A percentile compares a stretch with the other conserved stretches of the same genome.
These are phyloP conservation scores for Aspergillus udagawae DNA, from an alignment of 2,329 filamentous ascomycete species.

Conservation along the genomic window DNA sequence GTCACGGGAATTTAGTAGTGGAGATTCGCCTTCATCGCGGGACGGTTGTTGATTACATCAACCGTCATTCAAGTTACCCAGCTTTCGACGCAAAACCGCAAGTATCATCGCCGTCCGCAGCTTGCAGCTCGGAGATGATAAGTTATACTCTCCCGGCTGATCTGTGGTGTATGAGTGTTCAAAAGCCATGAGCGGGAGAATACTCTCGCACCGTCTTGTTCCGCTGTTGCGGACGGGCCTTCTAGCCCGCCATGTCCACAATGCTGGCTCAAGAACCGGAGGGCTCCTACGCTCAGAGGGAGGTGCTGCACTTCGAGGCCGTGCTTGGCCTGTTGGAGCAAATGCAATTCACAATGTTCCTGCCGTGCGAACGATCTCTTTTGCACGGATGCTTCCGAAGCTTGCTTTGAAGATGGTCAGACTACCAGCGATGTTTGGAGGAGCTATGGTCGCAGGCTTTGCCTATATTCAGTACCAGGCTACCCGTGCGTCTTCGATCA, in stretches of 20 bases:
- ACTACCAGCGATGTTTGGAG: slow-evolving; percentile 87
- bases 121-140: slow-evolving; percentile 20
- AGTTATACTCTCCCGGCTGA: slow-evolving; percentile 4
- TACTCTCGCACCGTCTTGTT: slow-evolving; percentile 68
- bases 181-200: slow-evolving; percentile 65
- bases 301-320: slow-evolving; percentile 57
- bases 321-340: slow-evolving; percentile 70
- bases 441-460: slow-evolving; percentile 76
- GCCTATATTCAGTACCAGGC: slow-evolving; percentile 97
- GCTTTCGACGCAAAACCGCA: slow-evolving; percentile 3
- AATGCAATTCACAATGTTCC: slow-evolving; percentile 80
- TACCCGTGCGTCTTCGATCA: slow-evolving; percentile 58
- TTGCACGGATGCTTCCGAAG: slow-evolving; percentile 70
- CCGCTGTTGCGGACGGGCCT: slow-evolving; percentile 61
- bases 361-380: slow-evolving; percentile 62
- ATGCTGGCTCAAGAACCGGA: slow-evolving; percentile 56
- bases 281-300: slow-evolving; percentile 66
- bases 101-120: slow-evolving; percentile 8
- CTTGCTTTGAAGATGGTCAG: slow-evolving; percentile 85
- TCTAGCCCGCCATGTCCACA: slow-evolving; percentile 62
- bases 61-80: not conserved
- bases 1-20: slow-evolving; percentile 24
- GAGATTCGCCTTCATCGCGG: not conserved
- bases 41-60: not conserved
- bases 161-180: slow-evolving; percentile 34